Evolutionary conservation across 2,329 filamentous ascomycete species (phyloP).

Genomic region (Alternaria metachromatica): DNA sequence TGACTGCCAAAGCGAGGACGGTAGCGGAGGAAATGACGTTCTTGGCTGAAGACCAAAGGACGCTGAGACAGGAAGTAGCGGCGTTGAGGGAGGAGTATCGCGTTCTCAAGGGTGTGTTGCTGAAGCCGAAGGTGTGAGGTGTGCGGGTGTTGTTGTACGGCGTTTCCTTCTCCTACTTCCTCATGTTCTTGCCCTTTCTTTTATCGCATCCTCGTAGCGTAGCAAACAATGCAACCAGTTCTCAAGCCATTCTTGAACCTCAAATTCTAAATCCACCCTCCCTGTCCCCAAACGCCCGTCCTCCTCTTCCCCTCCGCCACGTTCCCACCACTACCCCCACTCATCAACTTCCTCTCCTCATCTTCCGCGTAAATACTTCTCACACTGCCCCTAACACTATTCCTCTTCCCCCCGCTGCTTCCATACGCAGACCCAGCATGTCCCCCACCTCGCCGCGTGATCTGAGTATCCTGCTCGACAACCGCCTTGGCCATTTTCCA

Average conservation of each 20-base stretch:
- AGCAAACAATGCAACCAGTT: not conserved
- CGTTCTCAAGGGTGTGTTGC: slow-evolving; percentile 20
- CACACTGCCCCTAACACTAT: not conserved
- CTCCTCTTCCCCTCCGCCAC: slow-evolving; percentile 2
- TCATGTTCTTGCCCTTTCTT: not conserved
- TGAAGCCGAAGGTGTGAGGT: slow-evolving; percentile 11
- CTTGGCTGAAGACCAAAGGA: slow-evolving; percentile 16
- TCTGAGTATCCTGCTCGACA: slow-evolving; percentile 24
- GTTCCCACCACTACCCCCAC: not conserved
- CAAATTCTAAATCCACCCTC: not conserved
- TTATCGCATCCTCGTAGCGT: not conserved
- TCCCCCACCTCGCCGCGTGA: slow-evolving; percentile 6
- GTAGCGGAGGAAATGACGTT: not conserved
- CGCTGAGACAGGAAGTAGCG: slow-evolving; percentile 21
- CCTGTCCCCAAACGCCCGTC: not conserved
- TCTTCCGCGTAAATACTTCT: not conserved
- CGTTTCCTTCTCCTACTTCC: not conserved
- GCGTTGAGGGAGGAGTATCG: slow-evolving; percentile 26
- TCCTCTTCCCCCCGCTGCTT: not conserved
- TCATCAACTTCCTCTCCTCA: not conserved
- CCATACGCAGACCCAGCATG: not conserved
- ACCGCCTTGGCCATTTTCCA: slow-evolving; percentile 31
- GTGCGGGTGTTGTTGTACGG: not conserved
- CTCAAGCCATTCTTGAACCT: not conserved
- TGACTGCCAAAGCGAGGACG: not conserved